Percentiles rank a stretch among this genome's conserved stretches.
Evolutionary conservation across 73 alveolate species (phyloP).

Genomic region (Paramecium primaurelia): DNA sequence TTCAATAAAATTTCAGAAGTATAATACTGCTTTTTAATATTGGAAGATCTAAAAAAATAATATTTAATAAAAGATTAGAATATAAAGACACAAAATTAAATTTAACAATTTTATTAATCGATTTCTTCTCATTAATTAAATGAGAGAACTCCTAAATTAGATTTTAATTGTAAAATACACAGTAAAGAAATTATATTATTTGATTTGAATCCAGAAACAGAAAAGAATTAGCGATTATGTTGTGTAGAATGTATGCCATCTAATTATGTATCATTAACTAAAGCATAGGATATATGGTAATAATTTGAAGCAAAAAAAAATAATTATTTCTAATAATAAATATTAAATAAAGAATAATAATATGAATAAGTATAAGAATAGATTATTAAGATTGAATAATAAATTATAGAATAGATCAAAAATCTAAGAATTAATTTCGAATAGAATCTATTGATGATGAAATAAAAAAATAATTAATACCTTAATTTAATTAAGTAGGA

Average conservation of each 20-base stretch:
- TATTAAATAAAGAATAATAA: not conserved
- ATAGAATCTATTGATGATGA: not conserved
- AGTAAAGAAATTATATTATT: not conserved
- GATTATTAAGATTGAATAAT: not conserved
- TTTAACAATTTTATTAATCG: not conserved
- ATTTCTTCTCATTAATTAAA: not conserved
- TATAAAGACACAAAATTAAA: not conserved
- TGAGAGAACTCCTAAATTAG: constrained; percentile 4
- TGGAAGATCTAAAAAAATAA: not conserved
- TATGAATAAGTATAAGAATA: not conserved
- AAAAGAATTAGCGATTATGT: not conserved
- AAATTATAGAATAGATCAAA: not conserved
- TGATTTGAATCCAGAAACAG: not conserved
- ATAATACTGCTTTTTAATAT: not conserved
- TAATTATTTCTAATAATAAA: not conserved
- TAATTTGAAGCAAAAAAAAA: not conserved
- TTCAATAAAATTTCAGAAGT: not conserved
- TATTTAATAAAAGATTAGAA: not conserved
- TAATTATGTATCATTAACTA: not conserved
- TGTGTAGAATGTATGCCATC: constrained; percentile 8
- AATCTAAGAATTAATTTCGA: not conserved
- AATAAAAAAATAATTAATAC: not conserved
- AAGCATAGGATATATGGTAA: not conserved
- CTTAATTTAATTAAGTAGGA: not conserved
- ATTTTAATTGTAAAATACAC: not conserved